Conservation (phyloP, 495 filamentous ascomycete species). For the Neurospora africana region DNA sequence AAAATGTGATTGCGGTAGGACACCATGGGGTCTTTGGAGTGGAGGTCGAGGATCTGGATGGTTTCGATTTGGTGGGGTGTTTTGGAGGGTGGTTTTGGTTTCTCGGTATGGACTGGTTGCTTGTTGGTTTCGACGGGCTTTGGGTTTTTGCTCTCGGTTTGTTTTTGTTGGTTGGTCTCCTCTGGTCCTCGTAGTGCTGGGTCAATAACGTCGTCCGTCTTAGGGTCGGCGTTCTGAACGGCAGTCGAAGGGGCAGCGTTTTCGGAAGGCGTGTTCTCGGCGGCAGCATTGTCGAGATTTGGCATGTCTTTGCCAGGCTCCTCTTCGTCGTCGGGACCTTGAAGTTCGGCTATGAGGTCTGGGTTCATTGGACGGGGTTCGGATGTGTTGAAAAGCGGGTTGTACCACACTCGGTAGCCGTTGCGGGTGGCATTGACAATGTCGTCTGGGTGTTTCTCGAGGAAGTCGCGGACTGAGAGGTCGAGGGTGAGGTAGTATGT, state of each 20-base stretch:
- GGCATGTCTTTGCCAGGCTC: constrained; percentile 15
- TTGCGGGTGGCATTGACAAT: constrained; percentile 19
- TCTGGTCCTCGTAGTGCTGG: constrained; percentile 4
- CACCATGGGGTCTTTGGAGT: constrained; percentile 59
- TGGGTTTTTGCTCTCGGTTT: not conserved
- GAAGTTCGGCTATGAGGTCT: constrained; percentile 17
- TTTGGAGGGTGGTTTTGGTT: constrained; percentile 11
- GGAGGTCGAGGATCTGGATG: constrained; percentile 75
- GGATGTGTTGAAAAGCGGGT: constrained; percentile 21
- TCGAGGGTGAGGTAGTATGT: constrained; percentile 48
- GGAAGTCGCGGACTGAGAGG: constrained; percentile 40
- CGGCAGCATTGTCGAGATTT: constrained; percentile 15
- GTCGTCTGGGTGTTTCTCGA: constrained; percentile 22
- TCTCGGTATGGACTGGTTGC: constrained; percentile 11
- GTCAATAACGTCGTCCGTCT: constrained; percentile 4
- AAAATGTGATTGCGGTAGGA: constrained; percentile 66
- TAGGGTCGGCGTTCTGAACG: not conserved
- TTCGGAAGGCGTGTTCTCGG: constrained; percentile 4
- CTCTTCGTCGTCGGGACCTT: constrained; percentile 21
- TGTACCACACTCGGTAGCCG: constrained; percentile 28
- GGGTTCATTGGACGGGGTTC: constrained; percentile 10
- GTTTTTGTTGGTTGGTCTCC: not conserved
- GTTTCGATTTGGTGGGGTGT: not conserved
- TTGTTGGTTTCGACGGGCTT: not conserved
- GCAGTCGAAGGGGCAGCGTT: not conserved